Evolutionary conservation across 331 rosid species (phyloP), one percentile per base, ranked within the genome.

Genomic region (Pyracantha coccinea): DNA sequence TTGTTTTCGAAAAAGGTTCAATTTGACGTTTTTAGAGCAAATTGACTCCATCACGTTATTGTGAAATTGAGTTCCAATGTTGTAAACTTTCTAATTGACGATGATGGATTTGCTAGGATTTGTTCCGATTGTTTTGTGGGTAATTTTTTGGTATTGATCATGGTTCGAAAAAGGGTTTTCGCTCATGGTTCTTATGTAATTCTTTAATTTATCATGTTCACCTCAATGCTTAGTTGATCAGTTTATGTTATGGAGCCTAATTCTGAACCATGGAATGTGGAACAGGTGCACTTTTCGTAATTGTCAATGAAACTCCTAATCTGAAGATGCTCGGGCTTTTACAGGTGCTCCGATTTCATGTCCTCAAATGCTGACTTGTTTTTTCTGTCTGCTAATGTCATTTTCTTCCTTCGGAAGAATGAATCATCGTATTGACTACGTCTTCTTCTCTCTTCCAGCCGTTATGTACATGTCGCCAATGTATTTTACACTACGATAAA

Each of bases 281-380:
- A 79, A 82, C 89, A 95, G 99, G 99, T 82, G 99, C 99, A 4
- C 89, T 95, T 20, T 81, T 92, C 50, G 98, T 95, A n/a, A 84
- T 95, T 81, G 44, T 95, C 69, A 90, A 85, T 70, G 86, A 73
- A 69, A 81, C 99, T 72, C 99, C 99, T 76, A 92, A 87, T 87
- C 83, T 95, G 92, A 92, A 90, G 88, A 88, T 85, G 97, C 99
- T 95, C 72, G 99, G 99, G 27, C 87, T 95, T 75, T 71, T 92
- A 75, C 99, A 95, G 98, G 97, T 90, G 77, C 77, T 71, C 59
- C 21, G 69, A 44, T 35, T 50, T 83, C 69, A 44, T 45, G 24
- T 32, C 13, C 74, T 57, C 31, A 15, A 14, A 29, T 55, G 45
- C 35, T 8, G 16, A 58, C 53, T 24, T 25, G 24, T 19, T 9